Evolutionary conservation across 106 monocot species (phyloP), one percentile per base, ranked within the genome.

Genomic region (Acorus gramineus): DNA sequence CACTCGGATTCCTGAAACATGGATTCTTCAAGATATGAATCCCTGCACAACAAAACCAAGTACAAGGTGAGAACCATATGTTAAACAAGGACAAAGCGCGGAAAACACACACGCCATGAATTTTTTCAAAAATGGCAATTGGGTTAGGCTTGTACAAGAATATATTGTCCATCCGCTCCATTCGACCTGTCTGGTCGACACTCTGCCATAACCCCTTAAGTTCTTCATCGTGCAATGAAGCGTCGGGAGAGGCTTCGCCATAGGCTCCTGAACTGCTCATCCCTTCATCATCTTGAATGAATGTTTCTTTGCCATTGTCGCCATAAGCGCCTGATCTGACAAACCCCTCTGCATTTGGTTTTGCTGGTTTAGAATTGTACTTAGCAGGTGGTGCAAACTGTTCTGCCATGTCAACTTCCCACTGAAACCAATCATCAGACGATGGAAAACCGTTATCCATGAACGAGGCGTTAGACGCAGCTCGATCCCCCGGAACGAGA

Each of bases 91-190:
- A 54, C 53, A 3, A 4, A 55, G 8, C 44, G 44, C 11, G 6
- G 10, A 8, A 52, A 65, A 61, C 51, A 50, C 50, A 51, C 64
- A 64, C 12, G 11, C 50, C 50, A 64, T 10, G 48, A 62, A 51
- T 64, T 64, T 58, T 58, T 57, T 54, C 53, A 57, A 59, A 12
- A 74, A 64, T 49, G 14, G 12, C 65, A 56, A 43, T 28, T 28
- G 69, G 55, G 57, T 69, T 69, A 49, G 56, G 68, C 57, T 68
- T 73, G 68, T 68, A 73, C 78, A 79, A 62, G 79, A 74, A 74
- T 64, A 68, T 79, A 47, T 74, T 63, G 60, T 79, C 69, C 8
- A 65, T 49, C 44, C 66, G 63, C 73, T 74, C 69, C 73, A 69
- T 44, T 28, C 28, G 28, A 28, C 28, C 28, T 28, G 28, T 28